Percentiles rank a stretch among this genome's conserved stretches.
Conservation (phyloP, 208 protist species). For the Sergeia podlipaevii region DNA sequence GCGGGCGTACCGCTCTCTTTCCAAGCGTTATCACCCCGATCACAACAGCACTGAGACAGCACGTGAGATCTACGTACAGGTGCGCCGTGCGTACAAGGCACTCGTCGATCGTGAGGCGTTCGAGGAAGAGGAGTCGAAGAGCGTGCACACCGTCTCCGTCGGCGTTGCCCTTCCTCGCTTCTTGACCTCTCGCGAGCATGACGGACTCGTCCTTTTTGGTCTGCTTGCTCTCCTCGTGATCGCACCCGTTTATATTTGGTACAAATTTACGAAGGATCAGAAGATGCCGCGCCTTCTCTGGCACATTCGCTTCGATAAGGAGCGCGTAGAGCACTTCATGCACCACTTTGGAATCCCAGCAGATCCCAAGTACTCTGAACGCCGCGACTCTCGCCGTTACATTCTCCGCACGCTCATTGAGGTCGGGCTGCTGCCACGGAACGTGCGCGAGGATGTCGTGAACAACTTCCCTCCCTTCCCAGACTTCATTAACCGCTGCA, state of each 20-base stretch:
- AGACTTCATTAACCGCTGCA: constrained; percentile 77
- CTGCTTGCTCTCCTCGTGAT: constrained; percentile 75
- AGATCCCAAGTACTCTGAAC: constrained; percentile 70
- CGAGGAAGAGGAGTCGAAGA: constrained; percentile 83
- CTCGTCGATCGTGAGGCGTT: constrained; percentile 90
- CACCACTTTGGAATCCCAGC: constrained; percentile 73
- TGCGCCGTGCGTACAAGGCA: constrained; percentile 91
- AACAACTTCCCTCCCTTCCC: constrained; percentile 61
- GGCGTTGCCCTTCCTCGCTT: constrained; percentile 87
- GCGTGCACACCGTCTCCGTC: constrained; percentile 69
- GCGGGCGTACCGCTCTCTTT: constrained; percentile 79
- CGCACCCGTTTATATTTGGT: constrained; percentile 69
- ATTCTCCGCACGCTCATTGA: constrained; percentile 42
- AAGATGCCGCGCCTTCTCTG: constrained; percentile 61
- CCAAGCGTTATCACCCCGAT: constrained; percentile 88
- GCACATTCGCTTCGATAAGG: constrained; percentile 77
- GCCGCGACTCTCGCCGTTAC: constrained; percentile 42
- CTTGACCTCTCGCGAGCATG: constrained; percentile 82
- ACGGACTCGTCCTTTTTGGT: constrained; percentile 83
- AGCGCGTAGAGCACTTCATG: constrained; percentile 76
- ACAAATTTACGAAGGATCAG: constrained; percentile 72
- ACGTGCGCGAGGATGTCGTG: constrained; percentile 56
- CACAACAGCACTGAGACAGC: constrained; percentile 87
- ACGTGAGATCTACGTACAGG: constrained; percentile 81
- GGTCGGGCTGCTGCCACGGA: constrained; percentile 56